Evolutionary conservation across 2,329 filamentous ascomycete species (phyloP).

Genomic region (Metarhizium robertsii): DNA sequence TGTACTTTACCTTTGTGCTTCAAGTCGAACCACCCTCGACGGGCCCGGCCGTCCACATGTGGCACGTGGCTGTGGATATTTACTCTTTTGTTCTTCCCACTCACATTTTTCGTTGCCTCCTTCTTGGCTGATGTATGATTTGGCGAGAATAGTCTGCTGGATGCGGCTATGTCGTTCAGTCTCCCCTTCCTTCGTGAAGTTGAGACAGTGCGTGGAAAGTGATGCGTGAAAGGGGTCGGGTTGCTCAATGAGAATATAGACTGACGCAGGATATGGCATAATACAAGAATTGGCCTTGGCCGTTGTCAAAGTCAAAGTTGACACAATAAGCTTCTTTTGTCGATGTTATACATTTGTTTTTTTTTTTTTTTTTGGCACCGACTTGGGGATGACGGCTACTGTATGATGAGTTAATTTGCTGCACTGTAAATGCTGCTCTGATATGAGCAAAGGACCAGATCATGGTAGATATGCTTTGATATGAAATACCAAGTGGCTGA

Average conservation of each 20-base stretch:
- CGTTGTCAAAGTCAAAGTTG: neutral
- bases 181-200: neutral
- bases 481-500: conserved; percentile 4
- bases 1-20: neutral
- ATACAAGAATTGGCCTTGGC: neutral
- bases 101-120: conserved; percentile 6
- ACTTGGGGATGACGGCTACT: neutral
- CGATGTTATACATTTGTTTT: neutral
- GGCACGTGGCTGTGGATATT: neutral
- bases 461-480: neutral
- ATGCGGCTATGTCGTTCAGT: neutral
- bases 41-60: neutral
- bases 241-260: neutral
- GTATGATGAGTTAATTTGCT: neutral
- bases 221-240: neutral
- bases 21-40: neutral
- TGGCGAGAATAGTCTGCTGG: conserved; percentile 6
- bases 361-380: neutral
- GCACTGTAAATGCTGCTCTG: neutral
- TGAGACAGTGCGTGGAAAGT: neutral
- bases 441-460: neutral
- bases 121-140: conserved; percentile 6
- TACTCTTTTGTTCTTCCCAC: conserved; percentile 3
- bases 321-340: neutral
- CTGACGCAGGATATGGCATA: conserved; percentile 13